Percentiles rank a stretch among this genome's conserved stretches.
These are phyloP conservation scores for Populus tomentosa DNA, from an alignment of 441 rosid species.

Conservation along the genomic window DNA sequence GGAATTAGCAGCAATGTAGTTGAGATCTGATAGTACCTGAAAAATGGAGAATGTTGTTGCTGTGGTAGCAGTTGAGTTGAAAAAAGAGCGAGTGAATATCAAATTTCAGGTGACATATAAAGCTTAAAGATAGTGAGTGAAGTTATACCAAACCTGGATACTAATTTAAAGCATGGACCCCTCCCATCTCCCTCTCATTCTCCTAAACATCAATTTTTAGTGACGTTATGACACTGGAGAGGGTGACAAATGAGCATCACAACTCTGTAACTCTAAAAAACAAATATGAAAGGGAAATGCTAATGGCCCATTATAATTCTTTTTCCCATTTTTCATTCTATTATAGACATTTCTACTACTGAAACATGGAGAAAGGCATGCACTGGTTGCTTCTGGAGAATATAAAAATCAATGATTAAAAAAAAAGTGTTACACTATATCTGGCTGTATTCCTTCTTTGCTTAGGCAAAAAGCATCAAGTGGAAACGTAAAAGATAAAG, in stretches of 20 bases:
- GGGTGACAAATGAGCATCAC: background rate
- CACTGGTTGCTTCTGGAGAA: background rate
- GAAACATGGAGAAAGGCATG: background rate
- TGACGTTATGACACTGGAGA: background rate
- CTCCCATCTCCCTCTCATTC: background rate
- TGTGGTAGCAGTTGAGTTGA: background rate
- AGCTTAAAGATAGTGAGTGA: background rate
- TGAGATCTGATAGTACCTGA: background rate
- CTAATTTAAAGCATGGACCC: background rate
- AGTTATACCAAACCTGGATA: background rate
- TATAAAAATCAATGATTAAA: background rate
- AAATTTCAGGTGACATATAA: background rate
- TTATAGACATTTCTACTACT: background rate
- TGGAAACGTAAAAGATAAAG: background rate
- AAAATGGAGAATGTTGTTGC: background rate
- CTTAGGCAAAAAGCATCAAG: background rate
- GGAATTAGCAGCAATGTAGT: background rate
- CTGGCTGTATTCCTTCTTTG: background rate
- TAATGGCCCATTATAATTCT: too few relatives aligned
- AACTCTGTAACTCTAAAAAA: too few relatives aligned
- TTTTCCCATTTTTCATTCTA: background rate
- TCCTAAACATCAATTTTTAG: background rate
- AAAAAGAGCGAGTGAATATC: background rate
- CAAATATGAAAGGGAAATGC: too few relatives aligned
- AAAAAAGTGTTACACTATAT: too few relatives aligned